These are phyloP conservation scores for Populus tremula DNA, from an alignment of 345 rosid species.

Conservation along the genomic window DNA sequence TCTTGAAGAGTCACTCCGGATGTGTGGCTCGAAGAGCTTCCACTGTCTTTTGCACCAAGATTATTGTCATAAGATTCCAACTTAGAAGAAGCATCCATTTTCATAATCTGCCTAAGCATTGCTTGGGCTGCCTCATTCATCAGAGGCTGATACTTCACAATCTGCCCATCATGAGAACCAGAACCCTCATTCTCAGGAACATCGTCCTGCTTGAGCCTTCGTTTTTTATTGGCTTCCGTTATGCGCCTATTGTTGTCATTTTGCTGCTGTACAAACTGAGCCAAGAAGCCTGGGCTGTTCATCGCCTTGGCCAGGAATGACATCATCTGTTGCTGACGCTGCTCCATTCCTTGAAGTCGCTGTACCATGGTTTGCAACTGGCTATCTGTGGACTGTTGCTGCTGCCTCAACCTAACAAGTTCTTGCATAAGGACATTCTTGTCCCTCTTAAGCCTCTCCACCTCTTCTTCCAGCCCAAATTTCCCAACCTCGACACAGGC, in stretches of 20 bases:
- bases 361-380: slow-evolving; percentile 86
- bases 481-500: slow-evolving; percentile 98
- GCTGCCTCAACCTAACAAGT: slow-evolving; percentile 87
- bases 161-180: slow-evolving; percentile 72
- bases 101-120: slow-evolving; percentile 70
- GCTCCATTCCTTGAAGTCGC: slow-evolving; percentile 97
- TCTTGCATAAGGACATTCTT: slow-evolving; percentile 99
- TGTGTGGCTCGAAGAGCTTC: slow-evolving; percentile 39
- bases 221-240: slow-evolving; percentile 73
- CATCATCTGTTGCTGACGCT: slow-evolving; percentile 97
- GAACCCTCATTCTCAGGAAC: slow-evolving; percentile 44
- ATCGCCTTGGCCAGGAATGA: slow-evolving; percentile 94
- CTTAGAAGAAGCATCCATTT: slow-evolving; percentile 46
- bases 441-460: slow-evolving; percentile 96
- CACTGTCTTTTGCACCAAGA: slow-evolving; percentile 46
- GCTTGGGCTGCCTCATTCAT: slow-evolving; percentile 70
- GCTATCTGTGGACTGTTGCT: slow-evolving; percentile 87
- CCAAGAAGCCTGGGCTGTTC: slow-evolving; percentile 86
- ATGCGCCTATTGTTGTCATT: slow-evolving; percentile 75
- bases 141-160: slow-evolving; percentile 79
- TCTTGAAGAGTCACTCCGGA: slow-evolving; percentile 82
- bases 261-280: slow-evolving; percentile 96
- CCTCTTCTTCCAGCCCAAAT: slow-evolving; percentile 96
- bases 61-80: slow-evolving; percentile 45
- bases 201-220: slow-evolving; percentile 80